Percentiles rank a stretch among this genome's conserved stretches.
Evolutionary conservation across 352 stramenopile genomes (phyloP).

Genomic region (Phytopythium vexans): DNA sequence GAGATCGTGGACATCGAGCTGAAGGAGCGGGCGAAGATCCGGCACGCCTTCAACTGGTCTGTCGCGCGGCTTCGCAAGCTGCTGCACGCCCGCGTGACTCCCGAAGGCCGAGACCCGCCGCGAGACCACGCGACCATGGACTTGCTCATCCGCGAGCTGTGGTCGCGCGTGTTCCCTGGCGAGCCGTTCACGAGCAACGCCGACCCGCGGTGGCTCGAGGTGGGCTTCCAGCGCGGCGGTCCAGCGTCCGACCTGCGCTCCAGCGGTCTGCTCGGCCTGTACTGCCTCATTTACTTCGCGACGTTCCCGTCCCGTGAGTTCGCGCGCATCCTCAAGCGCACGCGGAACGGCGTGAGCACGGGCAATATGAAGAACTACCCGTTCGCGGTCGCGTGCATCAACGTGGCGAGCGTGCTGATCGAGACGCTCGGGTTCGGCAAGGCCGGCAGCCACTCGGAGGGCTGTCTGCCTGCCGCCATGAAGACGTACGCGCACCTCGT

Average conservation of each 20-base stretch:
- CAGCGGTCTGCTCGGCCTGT: slow-evolving; percentile 79
- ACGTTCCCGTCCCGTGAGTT: slow-evolving; percentile 61
- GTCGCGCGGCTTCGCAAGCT: slow-evolving; percentile 70
- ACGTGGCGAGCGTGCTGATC: slow-evolving; percentile 67
- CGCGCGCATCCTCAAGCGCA: slow-evolving; percentile 67
- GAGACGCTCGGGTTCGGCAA: slow-evolving; percentile 78
- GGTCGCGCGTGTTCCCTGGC: slow-evolving; percentile 53
- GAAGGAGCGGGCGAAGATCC: slow-evolving; percentile 69
- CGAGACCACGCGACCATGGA: slow-evolving; percentile 75
- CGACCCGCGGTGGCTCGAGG: slow-evolving; percentile 75
- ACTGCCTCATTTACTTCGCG: slow-evolving; percentile 84
- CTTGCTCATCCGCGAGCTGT: slow-evolving; percentile 75
- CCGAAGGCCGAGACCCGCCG: slow-evolving; percentile 40
- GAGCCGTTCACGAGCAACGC: slow-evolving; percentile 70
- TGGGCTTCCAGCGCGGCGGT: slow-evolving; percentile 80
- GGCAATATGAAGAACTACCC: slow-evolving; percentile 89
- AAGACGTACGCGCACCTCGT: slow-evolving; percentile 79
- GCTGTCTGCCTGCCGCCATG: slow-evolving; percentile 62
- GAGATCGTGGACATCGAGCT: slow-evolving; percentile 82
- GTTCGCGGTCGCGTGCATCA: slow-evolving; percentile 85
- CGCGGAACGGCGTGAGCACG: slow-evolving; percentile 76
- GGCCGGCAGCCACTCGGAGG: slow-evolving; percentile 71
- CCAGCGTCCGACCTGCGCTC: slow-evolving; percentile 79
- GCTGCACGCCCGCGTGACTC: slow-evolving; percentile 75
- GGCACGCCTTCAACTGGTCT: slow-evolving; percentile 56